phyloP scores from a whole-genome alignment of 768 basidiomycete species.

The Suillus occidentalis region DNA sequence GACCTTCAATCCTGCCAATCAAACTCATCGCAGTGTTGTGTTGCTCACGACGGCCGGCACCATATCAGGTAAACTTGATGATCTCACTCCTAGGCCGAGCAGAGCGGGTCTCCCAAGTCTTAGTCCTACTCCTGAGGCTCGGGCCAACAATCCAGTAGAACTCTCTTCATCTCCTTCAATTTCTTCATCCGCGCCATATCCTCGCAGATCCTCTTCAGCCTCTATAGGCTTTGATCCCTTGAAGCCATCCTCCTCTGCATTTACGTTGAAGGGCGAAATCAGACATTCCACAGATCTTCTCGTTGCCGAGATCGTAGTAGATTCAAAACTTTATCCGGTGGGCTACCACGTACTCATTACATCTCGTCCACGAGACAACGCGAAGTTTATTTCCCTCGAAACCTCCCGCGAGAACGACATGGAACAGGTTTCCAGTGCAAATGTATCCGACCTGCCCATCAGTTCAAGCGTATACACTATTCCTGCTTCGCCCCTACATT shows the following conservation, averaged over 20 bases:
- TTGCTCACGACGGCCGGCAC: slow-evolving; percentile 38
- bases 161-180: slow-evolving; percentile 25
- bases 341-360: slow-evolving; percentile 62
- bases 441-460: slow-evolving; percentile 46
- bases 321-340: slow-evolving; percentile 75
- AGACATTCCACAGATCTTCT: slow-evolving; percentile 66
- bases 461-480: slow-evolving; percentile 66
- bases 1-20: slow-evolving; percentile 50
- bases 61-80: slow-evolving; percentile 27
- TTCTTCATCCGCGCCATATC: slow-evolving; percentile 16
- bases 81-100: slow-evolving; percentile 43
- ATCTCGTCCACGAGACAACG: slow-evolving; percentile 43
- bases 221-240: slow-evolving; percentile 34
- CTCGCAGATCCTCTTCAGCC: slow-evolving; percentile 21
- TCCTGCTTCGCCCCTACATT: slow-evolving; percentile 80
- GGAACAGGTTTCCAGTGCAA: slow-evolving; percentile 2
- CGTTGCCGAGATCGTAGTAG: slow-evolving; percentile 76
- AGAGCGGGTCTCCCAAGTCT: slow-evolving; percentile 29
- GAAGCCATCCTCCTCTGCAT: slow-evolving; percentile 49
- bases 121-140: slow-evolving; percentile 19
- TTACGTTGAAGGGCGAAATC: slow-evolving; percentile 62
- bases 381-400: slow-evolving; percentile 36
- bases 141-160: slow-evolving; percentile 12
- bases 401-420: slow-evolving; percentile 17
- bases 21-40: slow-evolving; percentile 51